phyloP scores from a whole-genome alignment of 2,329 filamentous ascomycete genomes.

The Simplicillium sp. region DNA sequence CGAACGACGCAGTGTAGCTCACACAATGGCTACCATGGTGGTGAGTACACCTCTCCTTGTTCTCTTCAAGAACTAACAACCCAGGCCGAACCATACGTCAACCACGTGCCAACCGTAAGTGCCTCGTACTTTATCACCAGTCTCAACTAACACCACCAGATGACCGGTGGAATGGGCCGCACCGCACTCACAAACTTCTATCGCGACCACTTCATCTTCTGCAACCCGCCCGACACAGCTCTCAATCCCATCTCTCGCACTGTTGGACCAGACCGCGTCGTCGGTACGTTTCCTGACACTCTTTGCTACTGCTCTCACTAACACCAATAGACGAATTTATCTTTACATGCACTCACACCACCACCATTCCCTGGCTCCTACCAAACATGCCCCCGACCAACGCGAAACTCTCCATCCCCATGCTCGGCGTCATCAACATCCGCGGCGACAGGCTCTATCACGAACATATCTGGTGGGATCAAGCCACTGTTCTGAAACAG shows the following conservation, averaged over 20 bases:
- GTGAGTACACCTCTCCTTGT: constrained; percentile 17
- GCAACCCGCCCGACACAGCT: constrained; percentile 53
- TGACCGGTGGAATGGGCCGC: constrained; percentile 61
- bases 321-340: constrained; percentile 49
- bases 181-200: constrained; percentile 58
- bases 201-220: constrained; percentile 60
- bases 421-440: constrained; percentile 53
- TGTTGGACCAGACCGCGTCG: constrained; percentile 58
- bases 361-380: constrained; percentile 17
- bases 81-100: constrained; percentile 57
- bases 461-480: constrained; percentile 60
- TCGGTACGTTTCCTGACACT: constrained; percentile 20
- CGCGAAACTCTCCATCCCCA: constrained; percentile 41
- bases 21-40: constrained; percentile 72
- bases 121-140: background rate
- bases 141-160: constrained; percentile 13
- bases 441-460: constrained; percentile 53
- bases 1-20: constrained; percentile 52
- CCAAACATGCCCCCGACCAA: constrained; percentile 44
- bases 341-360: constrained; percentile 46
- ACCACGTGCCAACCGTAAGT: constrained; percentile 59
- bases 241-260: constrained; percentile 61
- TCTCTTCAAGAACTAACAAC: background rate
- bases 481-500: constrained; percentile 49
- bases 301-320: background rate